Percentiles rank a stretch among this genome's conserved stretches.
These are phyloP conservation scores for Verruconis gallopava DNA, from an alignment of 2,329 filamentous ascomycete species.

Conservation along the genomic window DNA sequence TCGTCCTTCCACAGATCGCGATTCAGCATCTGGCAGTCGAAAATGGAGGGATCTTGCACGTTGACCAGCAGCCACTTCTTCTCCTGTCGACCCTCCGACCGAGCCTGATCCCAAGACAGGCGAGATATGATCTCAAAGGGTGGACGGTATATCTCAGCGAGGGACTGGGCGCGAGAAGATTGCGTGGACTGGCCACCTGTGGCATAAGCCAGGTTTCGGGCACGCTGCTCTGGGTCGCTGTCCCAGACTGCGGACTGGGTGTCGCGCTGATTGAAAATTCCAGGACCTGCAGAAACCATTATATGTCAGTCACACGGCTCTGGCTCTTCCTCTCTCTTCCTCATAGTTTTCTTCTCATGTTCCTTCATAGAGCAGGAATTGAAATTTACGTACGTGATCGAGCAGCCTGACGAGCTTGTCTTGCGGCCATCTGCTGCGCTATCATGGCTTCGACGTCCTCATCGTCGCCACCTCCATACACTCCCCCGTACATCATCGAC, in stretches of 20 bases:
- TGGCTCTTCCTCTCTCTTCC: neutral
- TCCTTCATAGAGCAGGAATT: neutral
- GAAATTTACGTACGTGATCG: neutral
- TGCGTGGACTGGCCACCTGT: slow-evolving; percentile 53
- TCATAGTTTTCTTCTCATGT: no score
- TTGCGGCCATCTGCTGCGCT: slow-evolving; percentile 47
- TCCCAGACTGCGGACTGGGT: slow-evolving; percentile 45
- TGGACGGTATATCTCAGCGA: slow-evolving; percentile 85
- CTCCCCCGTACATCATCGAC: slow-evolving; percentile 24
- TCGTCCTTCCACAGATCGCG: slow-evolving; percentile 91
- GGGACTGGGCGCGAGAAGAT: slow-evolving; percentile 58
- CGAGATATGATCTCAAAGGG: slow-evolving; percentile 81
- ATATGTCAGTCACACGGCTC: neutral
- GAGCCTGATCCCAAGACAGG: slow-evolving; percentile 63
- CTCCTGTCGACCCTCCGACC: slow-evolving; percentile 71
- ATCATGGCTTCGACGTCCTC: slow-evolving; percentile 48
- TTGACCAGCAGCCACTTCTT: slow-evolving; percentile 96
- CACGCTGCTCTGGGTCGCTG: slow-evolving; percentile 31
- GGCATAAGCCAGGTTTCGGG: slow-evolving; percentile 41
- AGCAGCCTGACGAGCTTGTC: slow-evolving; percentile 22
- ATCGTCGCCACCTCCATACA: slow-evolving; percentile 32
- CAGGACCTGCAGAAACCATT: slow-evolving; percentile 33
- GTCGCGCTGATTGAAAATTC: slow-evolving; percentile 57
- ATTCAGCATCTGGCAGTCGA: slow-evolving; percentile 89
- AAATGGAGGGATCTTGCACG: slow-evolving; percentile 83